Evolutionary conservation across 2,329 filamentous ascomycete genomes (phyloP).

Genomic region (Didymella segeticola): DNA sequence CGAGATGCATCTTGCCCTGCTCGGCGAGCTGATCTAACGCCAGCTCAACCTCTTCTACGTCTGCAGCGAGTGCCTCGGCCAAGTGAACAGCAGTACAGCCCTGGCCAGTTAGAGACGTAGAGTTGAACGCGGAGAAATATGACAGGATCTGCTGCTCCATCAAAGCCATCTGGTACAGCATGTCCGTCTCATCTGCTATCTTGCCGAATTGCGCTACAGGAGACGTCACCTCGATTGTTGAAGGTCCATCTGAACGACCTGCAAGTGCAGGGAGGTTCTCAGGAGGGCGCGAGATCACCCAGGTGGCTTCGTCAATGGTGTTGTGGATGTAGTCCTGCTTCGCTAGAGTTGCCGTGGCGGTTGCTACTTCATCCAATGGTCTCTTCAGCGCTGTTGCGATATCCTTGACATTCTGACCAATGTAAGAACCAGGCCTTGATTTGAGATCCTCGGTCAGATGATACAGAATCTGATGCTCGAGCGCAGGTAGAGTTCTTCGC

Average conservation of each 20-base stretch:
- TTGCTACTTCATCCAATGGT: background rate
- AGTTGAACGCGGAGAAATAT: background rate
- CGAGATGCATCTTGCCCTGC: constrained; percentile 8
- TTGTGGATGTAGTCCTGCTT: constrained; percentile 18
- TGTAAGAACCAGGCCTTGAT: constrained; percentile 25
- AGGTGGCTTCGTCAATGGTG: constrained; percentile 23
- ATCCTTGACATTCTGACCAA: constrained; percentile 15
- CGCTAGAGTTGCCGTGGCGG: constrained; percentile 10
- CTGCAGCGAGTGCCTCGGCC: background rate
- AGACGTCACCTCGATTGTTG: too few relatives aligned
- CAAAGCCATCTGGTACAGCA: constrained; percentile 8
- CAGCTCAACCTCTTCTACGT: constrained; percentile 5
- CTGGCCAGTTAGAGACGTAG: background rate
- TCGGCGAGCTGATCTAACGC: constrained; percentile 6
- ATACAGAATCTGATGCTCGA: constrained; percentile 16
- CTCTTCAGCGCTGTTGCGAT: constrained; percentile 17
- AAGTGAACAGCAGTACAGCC: background rate
- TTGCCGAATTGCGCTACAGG: background rate
- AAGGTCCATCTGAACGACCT: background rate
- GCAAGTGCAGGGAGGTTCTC: constrained; percentile 12
- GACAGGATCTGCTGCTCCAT: constrained; percentile 10
- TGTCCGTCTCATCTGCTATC: background rate
- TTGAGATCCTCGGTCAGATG: constrained; percentile 22
- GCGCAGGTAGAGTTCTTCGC: background rate
- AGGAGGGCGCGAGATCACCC: constrained; percentile 24